Evolutionary conservation across 1,139 yeast genomes (phyloP), one percentile per base, ranked within the genome.

Genomic region (Protomyces macrosporus): DNA sequence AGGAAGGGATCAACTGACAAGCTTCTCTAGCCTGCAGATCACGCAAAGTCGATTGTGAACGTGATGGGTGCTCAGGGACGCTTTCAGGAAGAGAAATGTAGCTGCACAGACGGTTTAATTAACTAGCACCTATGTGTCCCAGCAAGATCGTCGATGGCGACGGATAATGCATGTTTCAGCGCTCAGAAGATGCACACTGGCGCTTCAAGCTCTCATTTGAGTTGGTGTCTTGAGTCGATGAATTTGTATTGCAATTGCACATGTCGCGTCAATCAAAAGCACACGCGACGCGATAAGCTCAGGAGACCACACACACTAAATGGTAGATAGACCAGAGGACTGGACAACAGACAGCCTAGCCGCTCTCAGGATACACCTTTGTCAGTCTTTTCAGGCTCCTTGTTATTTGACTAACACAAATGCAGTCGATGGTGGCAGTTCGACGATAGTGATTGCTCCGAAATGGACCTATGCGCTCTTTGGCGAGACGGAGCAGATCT

Each of bases 401-500:
- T 10, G 16, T 32, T 1, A 9, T 30, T 1, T 10, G 53, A 50
- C 57, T 39, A 23, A 40, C 35, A 12, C 30, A 6, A 14, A 40
- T 14, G 50, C 16, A 6, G 10, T 23, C 53, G 45, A 10, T 23
- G 33, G 35, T 10, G 50, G 32, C 76, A 33, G 14, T 3, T 48
- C 16, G 14, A 23, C 16, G n/a, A 36, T 33, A 4, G 37, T 76
- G 80, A 42, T 58, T 5, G 32, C 9, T 12, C 97, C 98, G 0
- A 74, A 77, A 23, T 91, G 89, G 75, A 91, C 98, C 0, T 93
- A 93, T 74, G 96, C 97, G 1, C 86, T 93, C 12, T 93, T 84
- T 77, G 98, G 98, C 7, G 97, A 90, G 64, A 81, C 90, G 1
- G 98, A 95, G 73, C 85, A 86, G 62, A 85, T 95, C 7, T 90